Conservation (phyloP, 371 early-diverging fungal genomes). For the Mucor saturninus region DNA sequence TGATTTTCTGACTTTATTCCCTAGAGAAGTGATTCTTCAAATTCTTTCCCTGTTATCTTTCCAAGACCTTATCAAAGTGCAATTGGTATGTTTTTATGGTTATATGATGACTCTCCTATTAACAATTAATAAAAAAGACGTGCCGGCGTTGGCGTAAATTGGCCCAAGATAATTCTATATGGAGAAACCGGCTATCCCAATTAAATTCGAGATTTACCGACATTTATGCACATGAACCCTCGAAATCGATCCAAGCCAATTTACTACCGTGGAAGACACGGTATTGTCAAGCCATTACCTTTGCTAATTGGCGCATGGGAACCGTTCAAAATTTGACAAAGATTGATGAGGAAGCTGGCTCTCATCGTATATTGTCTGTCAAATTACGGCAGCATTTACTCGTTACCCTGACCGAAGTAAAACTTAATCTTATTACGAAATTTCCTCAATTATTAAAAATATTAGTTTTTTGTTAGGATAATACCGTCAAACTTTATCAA, state of each 20-base stretch:
- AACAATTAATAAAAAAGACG: constrained; percentile 23
- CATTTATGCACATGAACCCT: constrained; percentile 37
- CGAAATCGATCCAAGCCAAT: constrained; percentile 1
- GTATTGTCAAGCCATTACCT: constrained; percentile 45
- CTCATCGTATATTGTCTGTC: constrained; percentile 40
- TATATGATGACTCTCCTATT: constrained; percentile 1
- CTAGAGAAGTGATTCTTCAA: constrained; percentile 38
- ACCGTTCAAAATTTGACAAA: constrained; percentile 38
- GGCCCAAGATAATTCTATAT: constrained; percentile 41
- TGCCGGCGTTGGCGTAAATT: constrained; percentile 46
- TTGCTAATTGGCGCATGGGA: constrained; percentile 52
- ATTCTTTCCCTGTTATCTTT: constrained; percentile 42
- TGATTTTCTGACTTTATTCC: constrained; percentile 36
- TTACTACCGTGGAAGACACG: constrained; percentile 38
- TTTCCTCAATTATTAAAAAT: too few species aligned
- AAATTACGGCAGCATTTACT: constrained; percentile 37
- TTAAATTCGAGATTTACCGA: constrained; percentile 37
- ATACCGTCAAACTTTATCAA: constrained; percentile 39
- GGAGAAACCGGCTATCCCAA: constrained; percentile 34
- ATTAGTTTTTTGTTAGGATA: constrained; percentile 29
- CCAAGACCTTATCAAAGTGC: constrained; percentile 41
- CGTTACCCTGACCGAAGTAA: constrained; percentile 50
- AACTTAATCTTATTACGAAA: not conserved
- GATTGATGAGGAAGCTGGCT: constrained; percentile 24
- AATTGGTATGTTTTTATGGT: constrained; percentile 35